Conservation (phyloP, 2,329 filamentous ascomycete species). For the Fusarium incarnatum region DNA sequence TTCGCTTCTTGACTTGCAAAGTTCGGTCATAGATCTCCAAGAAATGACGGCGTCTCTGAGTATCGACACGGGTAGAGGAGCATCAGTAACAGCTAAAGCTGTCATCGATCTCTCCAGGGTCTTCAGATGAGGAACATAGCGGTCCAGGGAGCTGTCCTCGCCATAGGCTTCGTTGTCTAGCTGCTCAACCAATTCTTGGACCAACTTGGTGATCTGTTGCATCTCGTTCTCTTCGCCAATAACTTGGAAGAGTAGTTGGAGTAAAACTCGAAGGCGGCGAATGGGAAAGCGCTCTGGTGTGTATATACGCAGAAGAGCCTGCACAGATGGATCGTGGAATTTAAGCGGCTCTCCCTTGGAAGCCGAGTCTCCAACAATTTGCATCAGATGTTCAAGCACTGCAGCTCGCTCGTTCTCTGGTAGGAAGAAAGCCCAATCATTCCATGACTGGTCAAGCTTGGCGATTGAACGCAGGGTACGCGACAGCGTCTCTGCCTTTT, state of each 20-base stretch:
- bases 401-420: slow-evolving; percentile 65
- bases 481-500: slow-evolving; percentile 65
- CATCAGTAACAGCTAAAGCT: slow-evolving; percentile 56
- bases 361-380: slow-evolving; percentile 58
- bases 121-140: slow-evolving; percentile 62
- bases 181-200: slow-evolving; percentile 53
- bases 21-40: slow-evolving; percentile 59
- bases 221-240: slow-evolving; percentile 59
- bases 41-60: slow-evolving; percentile 53
- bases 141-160: slow-evolving; percentile 59
- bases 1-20: slow-evolving; percentile 55
- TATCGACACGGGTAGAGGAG: slow-evolving; percentile 47
- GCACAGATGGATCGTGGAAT: slow-evolving; percentile 59
- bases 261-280: slow-evolving; percentile 63
- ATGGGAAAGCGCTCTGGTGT: slow-evolving; percentile 63
- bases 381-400: slow-evolving; percentile 70
- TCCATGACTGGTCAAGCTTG: slow-evolving; percentile 67
- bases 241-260: slow-evolving; percentile 61
- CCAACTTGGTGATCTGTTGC: slow-evolving; percentile 54
- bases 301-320: slow-evolving; percentile 63
- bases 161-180: slow-evolving; percentile 54
- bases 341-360: slow-evolving; percentile 52
- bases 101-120: slow-evolving; percentile 59
- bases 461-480: slow-evolving; percentile 70
- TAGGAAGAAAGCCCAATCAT: slow-evolving; percentile 67